phyloP scores from a whole-genome alignment of 371 early-diverging fungal species.

The Ordospora colligata region DNA sequence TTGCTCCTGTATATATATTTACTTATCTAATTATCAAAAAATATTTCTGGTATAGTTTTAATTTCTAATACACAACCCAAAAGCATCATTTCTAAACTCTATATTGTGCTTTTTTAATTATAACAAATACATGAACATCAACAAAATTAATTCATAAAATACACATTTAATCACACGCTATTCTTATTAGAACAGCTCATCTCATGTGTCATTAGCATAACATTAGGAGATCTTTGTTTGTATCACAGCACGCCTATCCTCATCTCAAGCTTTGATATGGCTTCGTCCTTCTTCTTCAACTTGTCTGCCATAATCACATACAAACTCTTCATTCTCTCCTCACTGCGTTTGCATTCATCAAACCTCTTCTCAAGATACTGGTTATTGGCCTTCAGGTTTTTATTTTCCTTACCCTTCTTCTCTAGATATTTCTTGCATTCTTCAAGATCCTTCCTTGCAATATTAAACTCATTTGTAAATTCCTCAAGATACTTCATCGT shows the following conservation, averaged over 20 bases:
- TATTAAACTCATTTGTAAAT: slow-evolving; percentile 49
- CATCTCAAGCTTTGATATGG: slow-evolving; percentile 18
- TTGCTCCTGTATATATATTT: neutral
- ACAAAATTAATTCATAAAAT: neutral
- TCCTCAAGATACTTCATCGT: slow-evolving; percentile 35
- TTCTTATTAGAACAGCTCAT: neutral
- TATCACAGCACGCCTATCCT: neutral
- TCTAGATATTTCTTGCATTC: slow-evolving; percentile 48
- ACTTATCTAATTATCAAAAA: neutral
- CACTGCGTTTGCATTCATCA: neutral
- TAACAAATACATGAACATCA: neutral
- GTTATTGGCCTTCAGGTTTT: slow-evolving; percentile 48
- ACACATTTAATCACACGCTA: neutral
- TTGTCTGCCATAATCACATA: neutral
- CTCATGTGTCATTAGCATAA: neutral
- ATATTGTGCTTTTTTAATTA: neutral
- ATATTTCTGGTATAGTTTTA: neutral
- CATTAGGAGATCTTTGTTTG: neutral
- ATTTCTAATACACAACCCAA: too few species aligned
- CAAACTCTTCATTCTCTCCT: neutral
- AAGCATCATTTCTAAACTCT: too few species aligned
- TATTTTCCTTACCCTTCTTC: slow-evolving; percentile 53
- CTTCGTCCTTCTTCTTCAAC: slow-evolving; percentile 7
- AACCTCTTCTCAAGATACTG: slow-evolving; percentile 20
- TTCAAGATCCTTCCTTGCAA: slow-evolving; percentile 47